These are phyloP conservation scores for Kodamaea hsintzibuensis DNA, from an alignment of 805 yeast genomes.

Conservation along the genomic window DNA sequence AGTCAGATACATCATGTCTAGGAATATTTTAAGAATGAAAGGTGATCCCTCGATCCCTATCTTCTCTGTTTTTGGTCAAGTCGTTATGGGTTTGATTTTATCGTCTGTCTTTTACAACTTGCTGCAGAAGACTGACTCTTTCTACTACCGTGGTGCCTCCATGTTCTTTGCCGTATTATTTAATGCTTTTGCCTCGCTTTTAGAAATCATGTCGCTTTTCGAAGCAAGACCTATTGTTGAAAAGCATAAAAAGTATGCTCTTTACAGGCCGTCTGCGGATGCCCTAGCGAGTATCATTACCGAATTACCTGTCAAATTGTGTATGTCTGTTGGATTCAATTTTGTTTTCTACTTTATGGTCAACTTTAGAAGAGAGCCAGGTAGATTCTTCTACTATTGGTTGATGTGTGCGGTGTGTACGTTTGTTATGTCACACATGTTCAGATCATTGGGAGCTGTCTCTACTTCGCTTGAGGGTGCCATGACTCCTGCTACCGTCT, in stretches of 20 bases:
- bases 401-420: conserved; percentile 45
- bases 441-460: conserved; percentile 42
- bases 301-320: conserved; percentile 53
- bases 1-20: conserved; percentile 43
- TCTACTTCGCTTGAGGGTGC: conserved; percentile 43
- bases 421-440: conserved; percentile 53
- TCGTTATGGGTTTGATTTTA: conserved; percentile 53
- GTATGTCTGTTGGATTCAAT: conserved; percentile 48
- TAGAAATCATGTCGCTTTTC: conserved; percentile 56
- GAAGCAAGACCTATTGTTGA: conserved; percentile 60
- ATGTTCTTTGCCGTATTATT: conserved; percentile 67
- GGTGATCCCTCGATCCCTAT: conserved; percentile 52
- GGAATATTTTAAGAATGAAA: conserved; percentile 50
- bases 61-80: conserved; percentile 44
- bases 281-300: conserved; percentile 63
- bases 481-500: conserved; percentile 46
- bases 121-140: conserved; percentile 42
- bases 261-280: conserved; percentile 64
- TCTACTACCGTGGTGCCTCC: conserved; percentile 60
- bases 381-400: conserved; percentile 54
- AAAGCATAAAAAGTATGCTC: conserved; percentile 56
- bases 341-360: conserved; percentile 54
- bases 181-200: conserved; percentile 59
- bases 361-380: conserved; percentile 51
- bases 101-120: conserved; percentile 61